Percentiles rank a stretch among this genome's conserved stretches.
phyloP scores from a whole-genome alignment of 306 rosid genomes.

The Gynostemma pentaphyllum region DNA sequence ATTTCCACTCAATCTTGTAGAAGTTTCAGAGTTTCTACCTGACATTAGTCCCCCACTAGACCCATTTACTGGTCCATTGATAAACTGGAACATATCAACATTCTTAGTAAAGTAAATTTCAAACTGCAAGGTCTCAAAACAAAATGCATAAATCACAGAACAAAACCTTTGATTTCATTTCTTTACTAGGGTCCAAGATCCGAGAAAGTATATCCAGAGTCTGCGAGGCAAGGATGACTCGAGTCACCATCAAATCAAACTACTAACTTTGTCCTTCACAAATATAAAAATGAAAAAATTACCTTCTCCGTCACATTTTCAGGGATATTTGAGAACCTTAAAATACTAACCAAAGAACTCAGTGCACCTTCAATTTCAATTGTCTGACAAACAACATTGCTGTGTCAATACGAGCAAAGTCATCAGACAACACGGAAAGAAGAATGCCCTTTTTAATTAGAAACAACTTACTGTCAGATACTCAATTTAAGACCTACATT shows the following conservation, averaged over 20 bases:
- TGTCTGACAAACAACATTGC: slow-evolving; percentile 53
- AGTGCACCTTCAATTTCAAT: slow-evolving; percentile 63
- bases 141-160: slow-evolving; percentile 15
- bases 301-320: slow-evolving; percentile 56
- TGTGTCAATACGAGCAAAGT: slow-evolving; percentile 27
- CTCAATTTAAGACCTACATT: neutral
- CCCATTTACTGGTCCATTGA: slow-evolving; percentile 53
- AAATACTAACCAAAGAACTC: slow-evolving; percentile 40
- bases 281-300: slow-evolving; percentile 9
- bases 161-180: slow-evolving; percentile 69
- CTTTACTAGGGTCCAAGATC: slow-evolving; percentile 66
- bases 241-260: slow-evolving; percentile 18
- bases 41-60: slow-evolving; percentile 20
- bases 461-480: too few relatives aligned
- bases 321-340: slow-evolving; percentile 34
- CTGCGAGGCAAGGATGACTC: slow-evolving; percentile 38
- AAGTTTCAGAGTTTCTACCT: slow-evolving; percentile 15
- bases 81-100: slow-evolving; percentile 58
- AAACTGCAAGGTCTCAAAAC: slow-evolving; percentile 14
- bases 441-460: too few relatives aligned
- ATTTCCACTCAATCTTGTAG: slow-evolving; percentile 17
- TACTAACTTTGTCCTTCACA: slow-evolving; percentile 3
- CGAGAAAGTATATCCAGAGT: slow-evolving; percentile 47
- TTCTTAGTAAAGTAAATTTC: slow-evolving; percentile 24
- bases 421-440: neutral